These are phyloP conservation scores for Obelidium mucronatum DNA, from an alignment of 192 early-diverging fungal genomes.

Conservation along the genomic window DNA sequence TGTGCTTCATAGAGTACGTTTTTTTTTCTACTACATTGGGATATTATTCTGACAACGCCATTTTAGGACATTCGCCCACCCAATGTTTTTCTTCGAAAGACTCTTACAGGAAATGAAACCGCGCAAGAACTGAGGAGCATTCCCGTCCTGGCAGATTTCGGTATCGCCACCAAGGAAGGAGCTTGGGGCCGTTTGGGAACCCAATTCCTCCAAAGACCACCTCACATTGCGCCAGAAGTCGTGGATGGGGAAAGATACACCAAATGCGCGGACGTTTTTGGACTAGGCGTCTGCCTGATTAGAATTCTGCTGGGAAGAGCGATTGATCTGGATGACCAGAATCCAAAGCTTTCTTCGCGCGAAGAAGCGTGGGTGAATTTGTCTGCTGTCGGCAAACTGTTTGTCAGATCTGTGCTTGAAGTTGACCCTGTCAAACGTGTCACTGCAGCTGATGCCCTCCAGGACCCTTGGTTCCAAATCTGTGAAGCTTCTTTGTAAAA, in stretches of 20 bases:
- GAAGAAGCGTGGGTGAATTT: background rate
- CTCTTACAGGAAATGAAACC: constrained; percentile 15
- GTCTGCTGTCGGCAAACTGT: background rate
- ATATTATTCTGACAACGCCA: background rate
- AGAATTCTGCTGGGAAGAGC: constrained; percentile 15
- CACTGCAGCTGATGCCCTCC: background rate
- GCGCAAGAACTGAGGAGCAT: constrained; percentile 13
- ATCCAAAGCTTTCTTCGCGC: background rate
- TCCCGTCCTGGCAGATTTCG: constrained; percentile 37
- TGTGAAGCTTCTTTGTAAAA: too few species aligned
- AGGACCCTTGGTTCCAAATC: constrained; percentile 1
- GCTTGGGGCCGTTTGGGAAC: constrained; percentile 10
- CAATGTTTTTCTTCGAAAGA: constrained; percentile 24
- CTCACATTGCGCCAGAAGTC: constrained; percentile 37
- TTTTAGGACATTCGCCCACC: constrained; percentile 31
- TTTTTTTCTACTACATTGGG: background rate
- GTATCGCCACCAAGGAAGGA: constrained; percentile 19
- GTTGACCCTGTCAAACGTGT: background rate
- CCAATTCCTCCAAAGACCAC: background rate
- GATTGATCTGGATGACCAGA: constrained; percentile 19
- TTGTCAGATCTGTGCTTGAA: constrained; percentile 9
- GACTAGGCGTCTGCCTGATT: constrained; percentile 16
- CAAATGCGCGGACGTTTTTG: constrained; percentile 24
- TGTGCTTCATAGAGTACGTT: constrained; percentile 25
- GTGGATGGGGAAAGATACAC: constrained; percentile 14